Conservation (phyloP, 2,329 filamentous ascomycete genomes). For the Colletotrichum chrysophilum region DNA sequence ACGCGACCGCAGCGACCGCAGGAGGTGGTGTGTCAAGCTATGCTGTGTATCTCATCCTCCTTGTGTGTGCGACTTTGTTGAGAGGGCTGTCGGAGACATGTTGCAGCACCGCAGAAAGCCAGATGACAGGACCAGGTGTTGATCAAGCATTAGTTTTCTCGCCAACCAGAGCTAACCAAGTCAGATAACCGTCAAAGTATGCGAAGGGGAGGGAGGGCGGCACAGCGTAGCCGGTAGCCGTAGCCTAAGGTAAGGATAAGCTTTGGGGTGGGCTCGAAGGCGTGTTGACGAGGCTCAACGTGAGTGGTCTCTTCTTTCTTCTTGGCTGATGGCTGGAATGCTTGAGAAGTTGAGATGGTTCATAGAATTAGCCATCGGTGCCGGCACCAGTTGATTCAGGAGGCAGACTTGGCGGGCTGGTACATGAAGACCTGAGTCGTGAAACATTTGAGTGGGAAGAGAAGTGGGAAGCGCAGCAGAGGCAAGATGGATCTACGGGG, state of each 20-base stretch:
- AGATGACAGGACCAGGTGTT: neutral
- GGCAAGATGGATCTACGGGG: slow-evolving; percentile 6
- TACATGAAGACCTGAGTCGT: slow-evolving; percentile 5
- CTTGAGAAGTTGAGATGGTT: slow-evolving; percentile 15
- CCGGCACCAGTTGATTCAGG: slow-evolving; percentile 10
- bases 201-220: neutral
- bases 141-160: neutral
- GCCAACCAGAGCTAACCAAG: neutral
- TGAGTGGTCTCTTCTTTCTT: slow-evolving; percentile 8
- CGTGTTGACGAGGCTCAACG: slow-evolving; percentile 10
- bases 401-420: slow-evolving; percentile 11
- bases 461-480: slow-evolving; percentile 6
- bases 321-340: slow-evolving; percentile 19
- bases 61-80: neutral
- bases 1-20: neutral
- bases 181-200: neutral
- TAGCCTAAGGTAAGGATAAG: slow-evolving; percentile 4
- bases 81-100: neutral
- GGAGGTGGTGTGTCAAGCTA: slow-evolving; percentile 13
- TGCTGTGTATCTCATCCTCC: slow-evolving; percentile 4
- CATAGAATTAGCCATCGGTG: neutral
- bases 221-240: neutral
- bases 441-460: slow-evolving; percentile 14
- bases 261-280: slow-evolving; percentile 2
- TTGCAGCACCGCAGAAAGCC: neutral